Evolutionary conservation across 2,329 filamentous ascomycete genomes (phyloP), one percentile per base, ranked within the genome.

Genomic region (Penicillium sclerotiorum): DNA sequence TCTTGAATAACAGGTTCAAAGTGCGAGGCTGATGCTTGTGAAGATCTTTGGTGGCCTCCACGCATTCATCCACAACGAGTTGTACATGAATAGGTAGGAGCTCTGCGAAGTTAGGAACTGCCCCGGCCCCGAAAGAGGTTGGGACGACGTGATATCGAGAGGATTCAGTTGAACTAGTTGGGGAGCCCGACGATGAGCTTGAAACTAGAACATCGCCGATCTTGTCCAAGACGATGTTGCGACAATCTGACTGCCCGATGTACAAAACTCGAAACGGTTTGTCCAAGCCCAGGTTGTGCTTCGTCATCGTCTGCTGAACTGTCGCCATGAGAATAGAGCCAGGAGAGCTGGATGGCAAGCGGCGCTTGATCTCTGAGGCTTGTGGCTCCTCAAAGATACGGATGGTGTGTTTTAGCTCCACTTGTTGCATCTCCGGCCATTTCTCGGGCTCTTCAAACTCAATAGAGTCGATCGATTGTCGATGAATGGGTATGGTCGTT

Each of bases 71-170:
- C 30, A 79, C 75, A 43, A 76, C 69, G 12, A 79, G 67, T 53
- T 77, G 74, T 13, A 76, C 68, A 62, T 72, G 71, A 39, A 73
- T 75, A 23, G 73, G 74, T 21, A 79, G 71, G 21, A 79, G 71
- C 42, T 78, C 75, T 12, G 76, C 75, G 60, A 74, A 75, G 33
- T 75, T 76, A 6, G 75, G 71, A 27, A 72, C 63, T 22, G 72
- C 65, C 18, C 71, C 74, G 28, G 69, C 67, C 38, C 74, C 76
- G 58, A 75, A 77, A 1, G 74, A 74, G 8, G 75, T 74, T 9
- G 76, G 76, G 28, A 78, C 71, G 48, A 78, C 71, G 59, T 77
- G 75, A 54, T 75, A 78, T 36, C 73, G 69, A 28, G 74, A 74
- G 13, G 73, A 72, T 45, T 74, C 70, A 17, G 66, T 59, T 17